Percentiles rank a stretch among this genome's conserved stretches.
Conservation (phyloP, 441 rosid species). For the Francoa sonchifolia region DNA sequence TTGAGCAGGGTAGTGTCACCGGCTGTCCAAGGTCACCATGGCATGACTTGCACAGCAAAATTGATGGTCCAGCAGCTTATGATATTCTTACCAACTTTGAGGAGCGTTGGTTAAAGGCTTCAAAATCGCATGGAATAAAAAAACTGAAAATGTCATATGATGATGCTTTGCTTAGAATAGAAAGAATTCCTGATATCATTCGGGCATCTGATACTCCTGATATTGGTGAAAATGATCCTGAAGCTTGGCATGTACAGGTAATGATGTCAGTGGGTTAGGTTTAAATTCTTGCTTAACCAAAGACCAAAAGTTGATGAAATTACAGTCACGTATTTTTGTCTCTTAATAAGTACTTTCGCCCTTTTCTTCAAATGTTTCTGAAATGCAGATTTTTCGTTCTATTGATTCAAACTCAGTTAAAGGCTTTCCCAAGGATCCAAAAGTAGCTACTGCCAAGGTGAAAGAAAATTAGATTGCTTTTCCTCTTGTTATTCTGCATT, state of each 20-base stretch:
- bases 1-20: slow-evolving; percentile 36
- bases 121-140: slow-evolving; percentile 64
- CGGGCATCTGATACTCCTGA: slow-evolving; percentile 48
- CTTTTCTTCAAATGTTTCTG: slow-evolving; percentile 6
- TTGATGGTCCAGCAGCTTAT: slow-evolving; percentile 97
- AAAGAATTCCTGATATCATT: slow-evolving; percentile 72
- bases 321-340: background rate
- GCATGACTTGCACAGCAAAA: slow-evolving; percentile 86
- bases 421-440: slow-evolving; percentile 87
- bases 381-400: slow-evolving; percentile 78
- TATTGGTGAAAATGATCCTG: slow-evolving; percentile 38
- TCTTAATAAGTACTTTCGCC: background rate
- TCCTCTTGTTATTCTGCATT: slow-evolving; percentile 1
- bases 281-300: background rate
- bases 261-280: slow-evolving; percentile 8
- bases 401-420: slow-evolving; percentile 89
- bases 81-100: slow-evolving; percentile 83
- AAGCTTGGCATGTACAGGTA: slow-evolving; percentile 97
- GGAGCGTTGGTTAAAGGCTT: slow-evolving; percentile 83
- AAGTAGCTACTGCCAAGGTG: slow-evolving; percentile 64
- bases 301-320: background rate
- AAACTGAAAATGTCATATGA: slow-evolving; percentile 49
- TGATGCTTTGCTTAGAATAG: slow-evolving; percentile 73
- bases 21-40: slow-evolving; percentile 93
- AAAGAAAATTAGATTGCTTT: slow-evolving; percentile 12